These are phyloP conservation scores for Trichocladium uniseriatum DNA, from an alignment of 495 filamentous ascomycete genomes.

Conservation along the genomic window DNA sequence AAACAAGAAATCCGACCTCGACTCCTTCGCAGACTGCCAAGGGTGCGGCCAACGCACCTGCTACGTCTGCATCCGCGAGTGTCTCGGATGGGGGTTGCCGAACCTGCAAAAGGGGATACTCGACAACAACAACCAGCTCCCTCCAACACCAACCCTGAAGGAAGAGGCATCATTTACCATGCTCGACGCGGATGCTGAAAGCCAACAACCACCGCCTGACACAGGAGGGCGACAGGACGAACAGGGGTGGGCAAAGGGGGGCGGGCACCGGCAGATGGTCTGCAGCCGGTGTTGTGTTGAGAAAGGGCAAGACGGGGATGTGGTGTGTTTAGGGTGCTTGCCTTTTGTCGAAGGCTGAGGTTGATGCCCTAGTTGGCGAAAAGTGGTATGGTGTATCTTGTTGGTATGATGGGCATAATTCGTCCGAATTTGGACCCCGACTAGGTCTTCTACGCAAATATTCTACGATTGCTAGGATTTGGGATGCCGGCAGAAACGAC, in stretches of 20 bases:
- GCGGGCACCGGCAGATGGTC: conserved; percentile 32
- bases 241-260: conserved; percentile 22
- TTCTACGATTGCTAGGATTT: no score
- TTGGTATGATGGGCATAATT: no score
- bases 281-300: conserved; percentile 43
- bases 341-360: conserved; percentile 33
- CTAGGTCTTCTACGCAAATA: no score
- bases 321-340: conserved; percentile 39
- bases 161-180: conserved; percentile 30
- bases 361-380: neutral
- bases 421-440: no score
- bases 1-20: conserved; percentile 39
- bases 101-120: neutral
- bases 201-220: neutral
- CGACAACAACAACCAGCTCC: conserved; percentile 1
- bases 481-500: no score
- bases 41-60: conserved; percentile 40
- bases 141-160: neutral
- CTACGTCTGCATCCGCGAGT: conserved; percentile 40
- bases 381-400: neutral
- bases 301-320: conserved; percentile 35
- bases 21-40: conserved; percentile 39
- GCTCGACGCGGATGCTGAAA: conserved; percentile 27
- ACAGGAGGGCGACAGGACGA: neutral
- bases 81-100: conserved; percentile 29